Conservation (phyloP, 2,329 filamentous ascomycete species). For the Colletotrichum simmondsii region DNA sequence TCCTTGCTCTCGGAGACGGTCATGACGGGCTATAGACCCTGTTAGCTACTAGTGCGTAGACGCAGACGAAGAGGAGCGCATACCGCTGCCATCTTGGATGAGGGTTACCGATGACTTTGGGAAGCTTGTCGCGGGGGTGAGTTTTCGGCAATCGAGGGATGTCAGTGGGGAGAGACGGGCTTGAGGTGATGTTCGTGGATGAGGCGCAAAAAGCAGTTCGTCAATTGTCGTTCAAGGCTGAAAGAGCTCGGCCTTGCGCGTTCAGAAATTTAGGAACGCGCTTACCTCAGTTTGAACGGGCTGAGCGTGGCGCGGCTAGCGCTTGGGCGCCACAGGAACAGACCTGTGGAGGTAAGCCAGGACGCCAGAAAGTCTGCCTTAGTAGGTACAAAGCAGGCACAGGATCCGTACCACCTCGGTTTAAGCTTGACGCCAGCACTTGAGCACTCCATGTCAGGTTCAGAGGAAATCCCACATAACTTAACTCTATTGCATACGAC, state of each 20-base stretch:
- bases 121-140: neutral
- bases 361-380: neutral
- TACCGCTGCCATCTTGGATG: constrained; percentile 63
- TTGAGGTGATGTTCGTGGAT: neutral
- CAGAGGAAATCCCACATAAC: neutral
- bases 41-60: constrained; percentile 4
- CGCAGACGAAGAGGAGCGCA: constrained; percentile 37
- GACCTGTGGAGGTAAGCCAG: neutral
- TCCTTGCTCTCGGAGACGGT: constrained; percentile 97
- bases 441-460: neutral
- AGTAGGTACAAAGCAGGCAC: neutral
- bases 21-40: constrained; percentile 61
- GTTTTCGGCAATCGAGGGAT: neutral
- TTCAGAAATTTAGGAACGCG: constrained; percentile 33
- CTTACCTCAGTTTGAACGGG: constrained; percentile 12
- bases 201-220: constrained; percentile 17
- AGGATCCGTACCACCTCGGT: neutral
- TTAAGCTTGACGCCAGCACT: neutral
- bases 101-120: neutral
- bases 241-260: constrained; percentile 18
- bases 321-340: constrained; percentile 11
- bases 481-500: neutral
- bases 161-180: neutral
- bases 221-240: constrained; percentile 13
- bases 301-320: constrained; percentile 28